Conservation (phyloP, 495 filamentous ascomycete species). For the Platismatia glauca region DNA sequence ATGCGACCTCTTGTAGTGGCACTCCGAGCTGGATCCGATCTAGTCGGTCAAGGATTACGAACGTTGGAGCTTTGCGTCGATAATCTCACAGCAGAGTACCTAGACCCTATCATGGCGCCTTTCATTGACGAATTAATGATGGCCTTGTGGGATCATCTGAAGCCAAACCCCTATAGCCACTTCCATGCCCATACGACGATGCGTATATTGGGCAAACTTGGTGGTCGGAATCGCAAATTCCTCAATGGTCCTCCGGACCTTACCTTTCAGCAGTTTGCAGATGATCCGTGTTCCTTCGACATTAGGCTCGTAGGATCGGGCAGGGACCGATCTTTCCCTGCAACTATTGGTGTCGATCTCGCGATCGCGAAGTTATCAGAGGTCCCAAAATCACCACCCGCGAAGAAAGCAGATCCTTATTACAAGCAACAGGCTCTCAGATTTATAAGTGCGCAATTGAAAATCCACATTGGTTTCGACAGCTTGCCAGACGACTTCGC, state of each 20-base stretch:
- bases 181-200: slow-evolving; percentile 97
- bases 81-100: slow-evolving; percentile 92
- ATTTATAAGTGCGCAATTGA: slow-evolving; percentile 76
- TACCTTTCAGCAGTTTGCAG: slow-evolving; percentile 71
- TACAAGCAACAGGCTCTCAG: slow-evolving; percentile 91
- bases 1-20: slow-evolving; percentile 97
- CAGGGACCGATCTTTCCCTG: slow-evolving; percentile 77
- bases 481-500: slow-evolving; percentile 82
- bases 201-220: slow-evolving; percentile 95
- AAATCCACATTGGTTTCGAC: slow-evolving; percentile 81
- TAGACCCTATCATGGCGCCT: slow-evolving; percentile 98
- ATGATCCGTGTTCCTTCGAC: slow-evolving; percentile 79
- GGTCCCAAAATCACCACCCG: slow-evolving; percentile 50
- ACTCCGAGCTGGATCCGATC: slow-evolving; percentile 78
- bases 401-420: slow-evolving; percentile 67
- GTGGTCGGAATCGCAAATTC: slow-evolving; percentile 90
- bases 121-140: slow-evolving; percentile 98
- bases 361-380: slow-evolving; percentile 83
- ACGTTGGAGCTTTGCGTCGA: slow-evolving; percentile 97
- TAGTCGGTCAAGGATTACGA: slow-evolving; percentile 87
- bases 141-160: slow-evolving; percentile 87
- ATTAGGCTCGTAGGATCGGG: slow-evolving; percentile 80
- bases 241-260: slow-evolving; percentile 78
- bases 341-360: slow-evolving; percentile 74
- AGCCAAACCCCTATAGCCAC: slow-evolving; percentile 87